Evolutionary conservation across 75 land plant species (phyloP), one percentile per base, ranked within the genome.

Genomic region (Larix kaempferi): DNA sequence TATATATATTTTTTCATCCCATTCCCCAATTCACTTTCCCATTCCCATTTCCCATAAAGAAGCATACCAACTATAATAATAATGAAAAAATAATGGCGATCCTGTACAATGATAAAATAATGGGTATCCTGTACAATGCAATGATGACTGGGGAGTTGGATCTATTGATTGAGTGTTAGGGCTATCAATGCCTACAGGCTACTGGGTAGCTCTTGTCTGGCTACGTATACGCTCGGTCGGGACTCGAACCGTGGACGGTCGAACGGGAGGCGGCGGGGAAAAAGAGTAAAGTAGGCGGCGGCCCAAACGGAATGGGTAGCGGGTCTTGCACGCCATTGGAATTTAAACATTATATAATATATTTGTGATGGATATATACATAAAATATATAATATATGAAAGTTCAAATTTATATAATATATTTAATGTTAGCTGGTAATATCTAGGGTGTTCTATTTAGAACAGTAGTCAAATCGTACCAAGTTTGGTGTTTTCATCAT

Each of bases 321-420:
- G 57, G 75, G 75, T 74, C 75, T 74, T 74, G 75, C 75, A 74
- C 75, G 75, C 75, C 75, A 74, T 27, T 74, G 49, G 44, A 56
- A n/a, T 44, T 54, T 55, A 49, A 52, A 39, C 10, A 25, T 23
- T 11, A 0, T 25, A 10, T 26, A n/a, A n/a, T n/a, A n/a, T n/a
- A n/a, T n/a, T n/a, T n/a, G n/a, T n/a, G n/a, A n/a, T n/a, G n/a
- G n/a, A n/a, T n/a, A n/a, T n/a, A n/a, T n/a, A n/a, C n/a, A n/a
- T n/a, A n/a, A n/a, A n/a, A n/a, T n/a, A n/a, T n/a, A n/a, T n/a
- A n/a, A n/a, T n/a, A n/a, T n/a, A n/a, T n/a, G n/a, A n/a, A n/a
- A n/a, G n/a, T n/a, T n/a, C n/a, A n/a, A n/a, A n/a, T n/a, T n/a
- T n/a, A n/a, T n/a, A n/a, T n/a, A n/a, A n/a, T 5, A 5, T 54